phyloP scores from a whole-genome alignment of 495 filamentous ascomycete species.

The Neurospora sp. region DNA sequence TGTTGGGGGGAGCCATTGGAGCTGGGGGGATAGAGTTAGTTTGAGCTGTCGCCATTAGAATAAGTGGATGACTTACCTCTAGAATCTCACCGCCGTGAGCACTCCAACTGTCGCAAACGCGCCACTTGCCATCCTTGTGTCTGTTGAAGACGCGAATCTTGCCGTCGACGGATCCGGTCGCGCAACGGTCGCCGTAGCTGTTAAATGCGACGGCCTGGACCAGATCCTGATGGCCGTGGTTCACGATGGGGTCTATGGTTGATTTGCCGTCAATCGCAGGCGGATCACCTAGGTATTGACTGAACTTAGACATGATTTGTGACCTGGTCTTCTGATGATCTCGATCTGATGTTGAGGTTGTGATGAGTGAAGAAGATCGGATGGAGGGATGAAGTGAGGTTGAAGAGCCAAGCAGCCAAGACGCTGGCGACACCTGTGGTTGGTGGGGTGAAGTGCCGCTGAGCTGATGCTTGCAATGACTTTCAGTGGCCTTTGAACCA shows the following conservation, averaged over 20 bases:
- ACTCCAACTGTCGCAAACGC: slow-evolving; percentile 74
- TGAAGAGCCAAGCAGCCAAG: background rate
- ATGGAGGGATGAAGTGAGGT: background rate
- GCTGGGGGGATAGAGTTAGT: slow-evolving; percentile 32
- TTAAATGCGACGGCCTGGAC: slow-evolving; percentile 62
- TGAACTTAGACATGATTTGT: slow-evolving; percentile 12
- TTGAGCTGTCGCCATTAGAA: background rate
- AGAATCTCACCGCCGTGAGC: slow-evolving; percentile 88
- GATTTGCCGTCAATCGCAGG: slow-evolving; percentile 68
- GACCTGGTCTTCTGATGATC: background rate
- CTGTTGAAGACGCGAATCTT: slow-evolving; percentile 85
- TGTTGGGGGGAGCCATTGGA: slow-evolving; percentile 62
- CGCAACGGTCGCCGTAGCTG: slow-evolving; percentile 79
- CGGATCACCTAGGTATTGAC: slow-evolving; percentile 53
- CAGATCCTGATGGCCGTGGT: slow-evolving; percentile 58
- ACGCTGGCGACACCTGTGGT: background rate
- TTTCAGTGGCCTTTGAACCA: background rate
- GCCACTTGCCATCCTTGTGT: slow-evolving; percentile 67
- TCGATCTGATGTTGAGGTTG: background rate
- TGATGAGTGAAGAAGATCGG: background rate
- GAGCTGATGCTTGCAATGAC: background rate
- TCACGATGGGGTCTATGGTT: slow-evolving; percentile 37
- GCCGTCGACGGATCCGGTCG: slow-evolving; percentile 85
- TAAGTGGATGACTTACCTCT: slow-evolving; percentile 48
- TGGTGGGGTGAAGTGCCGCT: background rate